Evolutionary conservation across 176 grass and related monocot genomes (phyloP).

Genomic region (Cenchrus fungigraminus): DNA sequence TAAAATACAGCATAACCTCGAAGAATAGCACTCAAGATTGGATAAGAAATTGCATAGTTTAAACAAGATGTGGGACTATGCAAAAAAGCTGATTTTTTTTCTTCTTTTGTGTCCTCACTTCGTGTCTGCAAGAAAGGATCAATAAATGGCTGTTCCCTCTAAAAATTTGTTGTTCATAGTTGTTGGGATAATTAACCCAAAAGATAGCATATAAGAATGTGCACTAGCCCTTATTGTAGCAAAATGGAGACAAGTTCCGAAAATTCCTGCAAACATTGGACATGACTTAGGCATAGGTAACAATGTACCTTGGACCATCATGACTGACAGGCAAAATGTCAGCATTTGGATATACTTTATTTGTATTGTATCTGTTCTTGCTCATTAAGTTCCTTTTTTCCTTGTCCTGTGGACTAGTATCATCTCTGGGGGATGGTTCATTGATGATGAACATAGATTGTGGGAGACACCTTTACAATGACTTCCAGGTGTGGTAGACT

Average conservation of each 20-base stretch:
- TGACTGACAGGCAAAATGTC: neutral
- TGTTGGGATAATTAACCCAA: neutral
- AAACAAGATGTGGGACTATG: neutral
- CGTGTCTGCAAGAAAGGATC: neutral
- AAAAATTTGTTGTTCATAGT: neutral
- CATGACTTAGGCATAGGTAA: neutral
- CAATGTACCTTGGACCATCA: neutral
- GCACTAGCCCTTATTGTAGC: neutral
- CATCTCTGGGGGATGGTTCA: neutral
- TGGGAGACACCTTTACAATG: neutral
- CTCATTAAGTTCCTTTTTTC: neutral
- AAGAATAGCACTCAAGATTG: neutral
- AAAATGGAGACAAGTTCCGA: neutral
- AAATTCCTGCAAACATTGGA: neutral
- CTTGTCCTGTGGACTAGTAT: neutral
- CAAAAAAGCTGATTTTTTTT: neutral
- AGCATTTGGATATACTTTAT: neutral
- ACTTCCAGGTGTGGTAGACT: neutral
- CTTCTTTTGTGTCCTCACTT: neutral
- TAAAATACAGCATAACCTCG: neutral
- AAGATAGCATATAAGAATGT: neutral
- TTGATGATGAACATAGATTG: neutral
- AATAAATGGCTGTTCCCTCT: neutral
- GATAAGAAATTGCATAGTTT: neutral
- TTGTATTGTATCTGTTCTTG: neutral